Base-by-base conservation (phyloP, 2,329 filamentous ascomycete species). In the Apiospora kogelbergensis region DNA sequence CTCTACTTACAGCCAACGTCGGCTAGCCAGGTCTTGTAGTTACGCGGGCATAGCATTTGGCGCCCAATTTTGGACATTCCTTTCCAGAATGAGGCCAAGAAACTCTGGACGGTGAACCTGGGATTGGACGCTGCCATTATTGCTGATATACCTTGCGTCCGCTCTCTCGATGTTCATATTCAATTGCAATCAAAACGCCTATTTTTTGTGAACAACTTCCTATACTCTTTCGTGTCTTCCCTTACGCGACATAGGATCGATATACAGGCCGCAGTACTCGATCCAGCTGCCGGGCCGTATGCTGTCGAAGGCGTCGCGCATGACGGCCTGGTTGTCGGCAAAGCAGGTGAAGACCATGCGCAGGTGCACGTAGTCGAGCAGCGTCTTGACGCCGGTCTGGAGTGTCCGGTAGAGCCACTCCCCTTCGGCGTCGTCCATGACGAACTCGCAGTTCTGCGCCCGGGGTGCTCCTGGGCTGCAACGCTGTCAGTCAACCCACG, bases 281-380 rank as follows among this genome's bases (percentile, higher is more conserved):
- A 67, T 40, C 68, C 65, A 67, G 20, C 65, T 60, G 20, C 68
- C 68, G 3, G 65, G 65, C 9, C 67, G 67, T 26, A 69, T 41
- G 30, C 67, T 69, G 22, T 67, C 57, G 37, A 67, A 69, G 11
- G 65, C 68, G 22, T 65, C 41, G 15, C 57, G 57, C 68, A 69
- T 69, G 15, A 69, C 68, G n/a, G 24, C 45, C 60, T 41, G 66
- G 57, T 41, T 66, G 15, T 67, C 60, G 13, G 60, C 33, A 7
- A 69, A 69, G 20, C 68, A 69, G 13, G 65, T 65, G 42, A 67
- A 67, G 17, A 69, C 68, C 22, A 63, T 66, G 46, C 65, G 68
- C 24, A 64, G 41, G 33, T 67, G 68, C 2, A 69, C 57, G 44
- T 53, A 67, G 60, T 69, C 68, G 53, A 69, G 65, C 22, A 63